These are phyloP conservation scores for Rhodotorula sp. DNA, from an alignment of 1,284 basidiomycete species.

Conservation along the genomic window DNA sequence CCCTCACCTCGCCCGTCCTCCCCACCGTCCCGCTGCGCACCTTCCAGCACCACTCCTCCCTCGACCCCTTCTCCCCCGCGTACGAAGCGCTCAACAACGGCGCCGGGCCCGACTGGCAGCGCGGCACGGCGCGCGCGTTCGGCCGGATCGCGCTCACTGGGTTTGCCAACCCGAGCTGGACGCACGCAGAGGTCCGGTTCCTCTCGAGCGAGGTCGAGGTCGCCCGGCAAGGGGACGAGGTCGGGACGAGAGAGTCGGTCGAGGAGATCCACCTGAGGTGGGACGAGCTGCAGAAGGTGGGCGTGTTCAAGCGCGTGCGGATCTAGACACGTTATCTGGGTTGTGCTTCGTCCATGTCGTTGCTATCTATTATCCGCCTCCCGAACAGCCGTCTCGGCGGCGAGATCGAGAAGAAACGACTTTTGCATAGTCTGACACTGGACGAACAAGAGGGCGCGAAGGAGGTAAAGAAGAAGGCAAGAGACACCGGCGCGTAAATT, in stretches of 20 bases:
- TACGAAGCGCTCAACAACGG: conserved; percentile 9
- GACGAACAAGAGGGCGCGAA: not conserved
- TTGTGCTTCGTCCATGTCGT: not conserved
- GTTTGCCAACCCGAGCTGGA: conserved; percentile 30
- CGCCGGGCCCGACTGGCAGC: conserved; percentile 20
- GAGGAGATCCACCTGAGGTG: conserved; percentile 41
- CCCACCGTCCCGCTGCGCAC: conserved; percentile 7
- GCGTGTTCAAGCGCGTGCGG: conserved; percentile 28
- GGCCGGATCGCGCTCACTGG: conserved; percentile 34
- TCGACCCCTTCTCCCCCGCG: conserved; percentile 3
- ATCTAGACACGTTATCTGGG: not conserved
- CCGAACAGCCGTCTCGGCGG: too few relatives aligned
- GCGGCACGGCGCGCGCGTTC: conserved; percentile 14
- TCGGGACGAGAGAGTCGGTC: conserved; percentile 14
- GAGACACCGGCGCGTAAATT: not conserved
- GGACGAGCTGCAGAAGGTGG: conserved; percentile 35
- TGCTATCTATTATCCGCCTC: too few relatives aligned
- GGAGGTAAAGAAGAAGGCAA: not conserved
- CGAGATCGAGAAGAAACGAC: not conserved
- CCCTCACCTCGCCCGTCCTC: conserved; percentile 10
- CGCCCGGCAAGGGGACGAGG: not conserved
- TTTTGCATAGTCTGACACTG: conserved; percentile 5
- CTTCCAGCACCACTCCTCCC: conserved; percentile 6
- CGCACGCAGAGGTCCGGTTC: conserved; percentile 20
- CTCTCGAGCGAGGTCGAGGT: not conserved